Conservation (phyloP, 202 grass and related monocot genomes). For the Panicum virgatum region DNA sequence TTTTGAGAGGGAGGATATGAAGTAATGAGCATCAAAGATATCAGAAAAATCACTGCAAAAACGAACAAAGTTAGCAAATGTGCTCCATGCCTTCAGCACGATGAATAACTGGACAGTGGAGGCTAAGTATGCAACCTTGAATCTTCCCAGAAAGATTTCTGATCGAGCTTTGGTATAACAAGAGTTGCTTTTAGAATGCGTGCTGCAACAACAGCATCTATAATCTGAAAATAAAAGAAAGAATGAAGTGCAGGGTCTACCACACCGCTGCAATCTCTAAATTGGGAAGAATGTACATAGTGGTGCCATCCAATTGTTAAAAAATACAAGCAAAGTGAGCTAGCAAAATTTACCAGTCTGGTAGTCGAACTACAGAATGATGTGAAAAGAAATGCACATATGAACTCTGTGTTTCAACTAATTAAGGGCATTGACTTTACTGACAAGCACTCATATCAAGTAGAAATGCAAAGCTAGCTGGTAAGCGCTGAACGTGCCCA, state of each 20-base stretch:
- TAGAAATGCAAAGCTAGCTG: neutral
- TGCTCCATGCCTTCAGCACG: neutral
- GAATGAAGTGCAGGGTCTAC: neutral
- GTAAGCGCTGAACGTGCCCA: neutral
- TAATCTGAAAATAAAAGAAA: neutral
- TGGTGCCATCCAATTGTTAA: neutral
- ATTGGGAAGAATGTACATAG: neutral
- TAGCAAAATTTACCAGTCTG: neutral
- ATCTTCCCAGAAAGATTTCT: conserved; percentile 18
- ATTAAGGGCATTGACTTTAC: neutral
- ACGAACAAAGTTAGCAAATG: neutral
- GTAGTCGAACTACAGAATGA: neutral
- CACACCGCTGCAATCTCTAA: neutral
- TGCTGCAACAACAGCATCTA: conserved; percentile 11
- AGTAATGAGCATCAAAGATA: neutral
- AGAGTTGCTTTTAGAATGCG: conserved; percentile 1
- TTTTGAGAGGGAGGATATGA: neutral
- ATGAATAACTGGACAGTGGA: neutral
- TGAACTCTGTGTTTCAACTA: neutral
- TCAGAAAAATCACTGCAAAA: conserved; percentile 3
- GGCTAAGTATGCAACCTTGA: neutral
- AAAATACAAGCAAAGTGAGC: neutral
- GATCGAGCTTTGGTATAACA: neutral
- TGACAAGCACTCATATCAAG: neutral
- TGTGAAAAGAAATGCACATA: neutral